Conservation (phyloP, 78 protist species). For the Isochrysis galbana region DNA sequence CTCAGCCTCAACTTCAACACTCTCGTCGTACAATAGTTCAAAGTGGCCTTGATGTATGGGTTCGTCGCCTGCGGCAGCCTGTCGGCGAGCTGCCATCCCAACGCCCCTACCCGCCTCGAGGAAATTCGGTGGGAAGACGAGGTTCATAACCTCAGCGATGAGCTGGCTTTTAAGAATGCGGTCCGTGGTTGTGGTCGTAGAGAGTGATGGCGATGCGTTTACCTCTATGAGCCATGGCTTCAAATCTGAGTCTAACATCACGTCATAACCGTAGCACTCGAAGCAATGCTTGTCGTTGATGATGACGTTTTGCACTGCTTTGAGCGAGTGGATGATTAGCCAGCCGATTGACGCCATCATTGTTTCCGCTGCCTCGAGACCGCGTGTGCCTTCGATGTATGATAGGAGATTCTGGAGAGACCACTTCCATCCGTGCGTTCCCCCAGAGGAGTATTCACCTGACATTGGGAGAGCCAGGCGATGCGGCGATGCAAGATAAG, state of each 20-base stretch:
- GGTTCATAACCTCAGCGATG: not conserved
- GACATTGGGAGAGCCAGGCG: no score
- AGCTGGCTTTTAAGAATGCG: conserved; percentile 56
- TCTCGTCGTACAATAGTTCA: not conserved
- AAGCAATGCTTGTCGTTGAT: conserved; percentile 82
- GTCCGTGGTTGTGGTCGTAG: conserved; percentile 73
- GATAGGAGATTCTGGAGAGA: not conserved
- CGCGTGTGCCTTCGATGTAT: conserved; percentile 32
- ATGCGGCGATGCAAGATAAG: no score
- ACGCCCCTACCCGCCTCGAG: not conserved
- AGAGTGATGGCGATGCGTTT: conserved; percentile 79
- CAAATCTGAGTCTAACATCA: conserved; percentile 57
- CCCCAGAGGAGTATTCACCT: no score
- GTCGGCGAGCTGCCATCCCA: not conserved
- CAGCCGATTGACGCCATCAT: conserved; percentile 50
- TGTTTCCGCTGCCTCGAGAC: not conserved
- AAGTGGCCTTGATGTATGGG: not conserved
- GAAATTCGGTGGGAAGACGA: not conserved
- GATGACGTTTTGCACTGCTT: conserved; percentile 43
- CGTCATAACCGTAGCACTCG: conserved; percentile 81
- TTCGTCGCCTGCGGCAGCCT: not conserved
- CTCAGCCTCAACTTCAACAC: not conserved
- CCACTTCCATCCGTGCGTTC: conserved; percentile 41
- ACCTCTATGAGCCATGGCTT: conserved; percentile 78
- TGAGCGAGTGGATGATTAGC: conserved; percentile 52